Evolutionary conservation across 2,329 filamentous ascomycete species (phyloP).

Genomic region (Ceratocystis alfenasii): DNA sequence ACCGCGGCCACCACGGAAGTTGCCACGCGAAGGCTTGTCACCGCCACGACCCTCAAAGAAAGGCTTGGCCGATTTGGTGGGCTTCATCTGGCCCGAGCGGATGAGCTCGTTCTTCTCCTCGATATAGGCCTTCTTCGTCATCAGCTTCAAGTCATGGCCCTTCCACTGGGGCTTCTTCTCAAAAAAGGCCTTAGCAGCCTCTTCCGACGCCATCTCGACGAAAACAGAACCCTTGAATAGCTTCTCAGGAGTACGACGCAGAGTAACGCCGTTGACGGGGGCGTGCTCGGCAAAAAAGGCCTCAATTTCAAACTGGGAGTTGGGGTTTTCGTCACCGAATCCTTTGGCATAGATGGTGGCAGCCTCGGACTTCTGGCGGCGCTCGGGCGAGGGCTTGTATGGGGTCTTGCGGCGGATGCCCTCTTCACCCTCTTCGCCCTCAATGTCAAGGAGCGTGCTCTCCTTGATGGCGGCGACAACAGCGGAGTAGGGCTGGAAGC

Average conservation of each 20-base stretch:
- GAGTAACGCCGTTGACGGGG: conserved; percentile 67
- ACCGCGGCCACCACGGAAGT: conserved; percentile 32
- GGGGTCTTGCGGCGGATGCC: conserved; percentile 64
- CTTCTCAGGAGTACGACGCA: conserved; percentile 61
- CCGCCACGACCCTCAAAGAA: conserved; percentile 41
- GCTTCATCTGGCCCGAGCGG: conserved; percentile 54
- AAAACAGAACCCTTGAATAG: conserved; percentile 95
- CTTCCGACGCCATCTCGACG: conserved; percentile 75
- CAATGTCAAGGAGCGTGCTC: conserved; percentile 59
- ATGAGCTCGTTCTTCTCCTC: conserved; percentile 65
- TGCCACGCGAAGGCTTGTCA: conserved; percentile 28
- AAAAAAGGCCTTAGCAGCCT: conserved; percentile 69
- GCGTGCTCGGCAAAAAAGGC: conserved; percentile 77
- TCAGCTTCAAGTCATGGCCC: conserved; percentile 64
- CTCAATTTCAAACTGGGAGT: conserved; percentile 88
- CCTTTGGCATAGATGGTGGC: conserved; percentile 86
- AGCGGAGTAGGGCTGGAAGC: conserved; percentile 77
- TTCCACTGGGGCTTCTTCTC: conserved; percentile 79
- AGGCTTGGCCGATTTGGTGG: conserved; percentile 36
- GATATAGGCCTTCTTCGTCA: conserved; percentile 80
- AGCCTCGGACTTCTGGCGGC: conserved; percentile 54
- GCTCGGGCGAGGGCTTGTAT: conserved; percentile 45
- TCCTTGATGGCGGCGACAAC: conserved; percentile 73
- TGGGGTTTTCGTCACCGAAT: conserved; percentile 72
- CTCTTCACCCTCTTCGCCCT: conserved; percentile 62